Evolutionary conservation across 2,329 filamentous ascomycete genomes (phyloP).

Genomic region (Fusarium sp.): DNA sequence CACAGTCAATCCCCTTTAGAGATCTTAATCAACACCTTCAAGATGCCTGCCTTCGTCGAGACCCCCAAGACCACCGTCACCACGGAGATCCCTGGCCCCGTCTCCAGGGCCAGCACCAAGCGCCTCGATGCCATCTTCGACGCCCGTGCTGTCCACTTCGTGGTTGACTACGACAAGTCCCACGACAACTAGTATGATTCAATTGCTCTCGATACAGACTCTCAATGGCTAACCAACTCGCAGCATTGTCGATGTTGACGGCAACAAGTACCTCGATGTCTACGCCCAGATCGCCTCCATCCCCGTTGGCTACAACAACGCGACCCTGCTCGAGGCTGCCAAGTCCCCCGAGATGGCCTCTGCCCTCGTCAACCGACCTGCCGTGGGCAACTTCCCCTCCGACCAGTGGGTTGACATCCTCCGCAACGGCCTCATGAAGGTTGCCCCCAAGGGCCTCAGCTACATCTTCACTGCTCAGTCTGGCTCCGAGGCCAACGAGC

Average conservation of each 20-base stretch:
- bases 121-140: conserved; percentile 63
- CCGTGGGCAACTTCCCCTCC: conserved; percentile 84
- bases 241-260: conserved; percentile 61
- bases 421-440: conserved; percentile 76
- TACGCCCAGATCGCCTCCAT: conserved; percentile 89
- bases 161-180: conserved; percentile 65
- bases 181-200: conserved; percentile 59
- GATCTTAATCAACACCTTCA: conserved; percentile 28
- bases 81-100: conserved; percentile 55
- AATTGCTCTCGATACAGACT: not conserved
- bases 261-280: conserved; percentile 62
- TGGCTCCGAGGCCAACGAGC: conserved; percentile 86
- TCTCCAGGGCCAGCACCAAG: conserved; percentile 54
- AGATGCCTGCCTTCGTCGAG: conserved; percentile 51
- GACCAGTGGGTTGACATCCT: conserved; percentile 80
- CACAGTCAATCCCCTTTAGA: not conserved
- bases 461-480: conserved; percentile 86
- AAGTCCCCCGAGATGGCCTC: conserved; percentile 78
- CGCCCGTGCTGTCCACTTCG: conserved; percentile 63
- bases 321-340: conserved; percentile 72
- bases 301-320: conserved; percentile 86
- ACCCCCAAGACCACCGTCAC: conserved; percentile 49
- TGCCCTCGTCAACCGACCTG: conserved; percentile 82
- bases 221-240: conserved; percentile 5
- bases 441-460: conserved; percentile 79